Evolutionary conservation across 2,329 filamentous ascomycete species (phyloP), one percentile per base, ranked within the genome.

Genomic region (Ceratocystis ficicola): DNA sequence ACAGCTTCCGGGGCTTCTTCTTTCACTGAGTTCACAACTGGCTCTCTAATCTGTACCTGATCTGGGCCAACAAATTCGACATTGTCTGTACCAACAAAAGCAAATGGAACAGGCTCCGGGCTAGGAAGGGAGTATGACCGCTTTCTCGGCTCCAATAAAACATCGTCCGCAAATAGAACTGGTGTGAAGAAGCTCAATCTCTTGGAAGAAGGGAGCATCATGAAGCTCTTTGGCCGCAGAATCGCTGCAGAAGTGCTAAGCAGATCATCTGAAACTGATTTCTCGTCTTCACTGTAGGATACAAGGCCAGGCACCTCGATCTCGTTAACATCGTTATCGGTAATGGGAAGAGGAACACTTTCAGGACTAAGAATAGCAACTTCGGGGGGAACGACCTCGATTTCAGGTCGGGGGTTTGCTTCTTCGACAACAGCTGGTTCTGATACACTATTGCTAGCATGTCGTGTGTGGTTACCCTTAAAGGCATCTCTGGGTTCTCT

Each of bases 271-370:
- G 75, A 73, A 3, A 75, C 73, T 12, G 77, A 77, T 5, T 78
- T 78, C 63, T 87, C 86, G 15, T 86, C 85, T 66, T 89, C 85
- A 66, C 79, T 83, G 69, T 85, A 81, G 12, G 74, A 74, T 0
- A 81, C 83, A 4, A 90, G 78, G 0, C 87, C 88, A 2, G 88
- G 88, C 57, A 90, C 82, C 71, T 94, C 88, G 52, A 95, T 94
- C 72, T 95, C 90, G 59, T 86, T 81, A 6, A 93, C 76, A 72
- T 95, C 90, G 61, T 85, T 81, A 44, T 83, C 79, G 28, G 79
- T 79, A 50, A 86, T 77, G 0, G 89, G 89, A 8, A 94, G 76
- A n/a, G 89, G 85, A 68, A 92, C 81, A 50, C 74, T 70, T 22
- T 70, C 70, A 1, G 77, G 76, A 12, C 71, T 69, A 3, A 64